Percentiles rank a stretch among this genome's conserved stretches.
phyloP scores from a whole-genome alignment of 2,329 filamentous ascomycete genomes.

The Thelonectria blattea region DNA sequence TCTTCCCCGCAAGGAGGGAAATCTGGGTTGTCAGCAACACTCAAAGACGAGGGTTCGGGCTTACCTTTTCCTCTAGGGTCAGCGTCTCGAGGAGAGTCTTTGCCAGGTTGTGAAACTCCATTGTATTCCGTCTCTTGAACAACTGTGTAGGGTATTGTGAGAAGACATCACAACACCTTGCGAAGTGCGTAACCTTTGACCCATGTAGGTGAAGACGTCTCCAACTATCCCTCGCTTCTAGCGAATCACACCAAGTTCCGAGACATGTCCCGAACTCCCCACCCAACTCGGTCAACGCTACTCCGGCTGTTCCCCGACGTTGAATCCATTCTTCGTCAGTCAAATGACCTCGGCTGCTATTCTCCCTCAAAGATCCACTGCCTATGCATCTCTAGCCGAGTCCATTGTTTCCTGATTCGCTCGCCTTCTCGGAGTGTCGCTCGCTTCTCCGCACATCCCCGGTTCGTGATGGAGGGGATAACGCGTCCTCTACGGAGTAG shows the following conservation, averaged over 20 bases:
- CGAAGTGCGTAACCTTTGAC: neutral
- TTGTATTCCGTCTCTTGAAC: neutral
- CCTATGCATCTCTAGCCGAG: neutral
- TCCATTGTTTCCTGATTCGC: neutral
- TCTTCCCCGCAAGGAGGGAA: slow-evolving; percentile 30
- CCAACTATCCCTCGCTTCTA: neutral
- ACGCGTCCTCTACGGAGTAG: too few relatives aligned
- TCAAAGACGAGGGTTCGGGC: neutral
- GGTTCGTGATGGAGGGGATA: neutral
- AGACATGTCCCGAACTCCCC: neutral
- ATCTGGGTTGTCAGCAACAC: slow-evolving; percentile 26
- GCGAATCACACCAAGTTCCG: neutral
- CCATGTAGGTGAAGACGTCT: neutral
- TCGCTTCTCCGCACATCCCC: neutral
- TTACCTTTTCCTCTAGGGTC: slow-evolving; percentile 32
- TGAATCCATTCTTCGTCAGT: neutral
- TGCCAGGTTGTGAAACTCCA: slow-evolving; percentile 15
- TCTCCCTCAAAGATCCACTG: neutral
- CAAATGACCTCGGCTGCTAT: neutral
- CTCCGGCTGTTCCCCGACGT: neutral
- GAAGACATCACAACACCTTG: neutral
- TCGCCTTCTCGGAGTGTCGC: neutral
- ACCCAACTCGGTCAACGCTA: neutral
- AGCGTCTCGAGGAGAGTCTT: slow-evolving; percentile 22
- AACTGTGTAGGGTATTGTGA: neutral